Evolutionary conservation across 2,329 filamentous ascomycete species (phyloP).

Genomic region (Ascochyta viciae-villosae): DNA sequence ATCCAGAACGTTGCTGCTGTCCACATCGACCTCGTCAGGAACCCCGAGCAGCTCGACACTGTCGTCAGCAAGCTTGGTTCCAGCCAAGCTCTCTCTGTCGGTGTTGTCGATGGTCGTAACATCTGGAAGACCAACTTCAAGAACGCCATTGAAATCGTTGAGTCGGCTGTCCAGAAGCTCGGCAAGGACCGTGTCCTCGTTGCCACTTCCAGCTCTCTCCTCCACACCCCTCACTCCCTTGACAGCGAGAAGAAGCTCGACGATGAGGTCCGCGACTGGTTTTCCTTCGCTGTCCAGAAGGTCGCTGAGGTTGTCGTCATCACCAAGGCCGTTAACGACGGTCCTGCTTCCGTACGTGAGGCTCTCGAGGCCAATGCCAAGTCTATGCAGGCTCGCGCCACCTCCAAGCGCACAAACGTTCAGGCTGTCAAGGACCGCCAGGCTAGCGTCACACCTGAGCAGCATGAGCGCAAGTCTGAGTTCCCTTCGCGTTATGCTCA

Average conservation of each 20-base stretch:
- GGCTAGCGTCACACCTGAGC: slow-evolving; percentile 78
- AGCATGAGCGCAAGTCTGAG: slow-evolving; percentile 91
- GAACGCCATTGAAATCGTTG: slow-evolving; percentile 87
- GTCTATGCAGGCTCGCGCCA: slow-evolving; percentile 88
- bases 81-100: slow-evolving; percentile 89
- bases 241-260: slow-evolving; percentile 99
- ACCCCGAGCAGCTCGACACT: slow-evolving; percentile 94
- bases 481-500: slow-evolving; percentile 85
- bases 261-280: slow-evolving; percentile 93
- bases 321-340: slow-evolving; percentile 95
- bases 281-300: slow-evolving; percentile 98
- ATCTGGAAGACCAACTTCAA: slow-evolving; percentile 99
- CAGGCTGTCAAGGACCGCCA: slow-evolving; percentile 97
- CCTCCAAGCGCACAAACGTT: slow-evolving; percentile 95
- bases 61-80: slow-evolving; percentile 83
- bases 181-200: slow-evolving; percentile 98
- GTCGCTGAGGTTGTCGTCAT: slow-evolving; percentile 87
- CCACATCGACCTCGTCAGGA: slow-evolving; percentile 95
- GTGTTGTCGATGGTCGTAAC: slow-evolving; percentile 98
- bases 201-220: slow-evolving; percentile 94
- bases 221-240: slow-evolving; percentile 98
- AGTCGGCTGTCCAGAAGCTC: slow-evolving; percentile 91
- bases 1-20: slow-evolving; percentile 77
- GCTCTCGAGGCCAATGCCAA: slow-evolving; percentile 97
- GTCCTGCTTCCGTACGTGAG: slow-evolving; percentile 82